Evolutionary conservation across 106 monocot genomes (phyloP).

Genomic region (Apostasia ramifera): DNA sequence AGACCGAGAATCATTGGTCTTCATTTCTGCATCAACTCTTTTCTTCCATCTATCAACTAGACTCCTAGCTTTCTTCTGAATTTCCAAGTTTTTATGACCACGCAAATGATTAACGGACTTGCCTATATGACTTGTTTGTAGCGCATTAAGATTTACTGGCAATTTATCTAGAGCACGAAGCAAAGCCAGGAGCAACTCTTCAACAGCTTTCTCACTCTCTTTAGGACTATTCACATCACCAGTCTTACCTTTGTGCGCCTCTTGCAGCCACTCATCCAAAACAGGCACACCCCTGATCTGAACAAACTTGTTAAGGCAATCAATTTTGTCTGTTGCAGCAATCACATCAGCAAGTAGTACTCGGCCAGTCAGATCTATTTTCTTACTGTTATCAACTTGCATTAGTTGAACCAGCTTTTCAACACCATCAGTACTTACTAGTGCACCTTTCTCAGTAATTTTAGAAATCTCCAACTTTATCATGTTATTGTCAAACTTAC

Average conservation of each 20-base stretch:
- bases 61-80: slow-evolving; percentile 78
- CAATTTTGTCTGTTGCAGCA: slow-evolving; percentile 74
- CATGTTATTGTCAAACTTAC: slow-evolving; percentile 39
- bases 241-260: slow-evolving; percentile 69
- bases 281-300: slow-evolving; percentile 63
- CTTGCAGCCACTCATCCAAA: slow-evolving; percentile 86
- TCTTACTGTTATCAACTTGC: slow-evolving; percentile 71
- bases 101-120: slow-evolving; percentile 83
- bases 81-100: slow-evolving; percentile 71
- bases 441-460: slow-evolving; percentile 82
- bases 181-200: slow-evolving; percentile 64
- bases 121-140: slow-evolving; percentile 74
- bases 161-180: slow-evolving; percentile 85
- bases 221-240: slow-evolving; percentile 77
- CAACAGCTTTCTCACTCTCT: slow-evolving; percentile 68
- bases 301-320: slow-evolving; percentile 76
- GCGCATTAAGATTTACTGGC: slow-evolving; percentile 77
- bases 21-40: slow-evolving; percentile 89
- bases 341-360: slow-evolving; percentile 85
- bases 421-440: slow-evolving; percentile 55
- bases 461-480: slow-evolving; percentile 67
- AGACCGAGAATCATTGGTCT: slow-evolving; percentile 56
- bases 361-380: slow-evolving; percentile 63
- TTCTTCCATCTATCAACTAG: slow-evolving; percentile 92
- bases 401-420: slow-evolving; percentile 80